Conservation (phyloP, 805 yeast genomes). For the Ogataea kodamae region DNA sequence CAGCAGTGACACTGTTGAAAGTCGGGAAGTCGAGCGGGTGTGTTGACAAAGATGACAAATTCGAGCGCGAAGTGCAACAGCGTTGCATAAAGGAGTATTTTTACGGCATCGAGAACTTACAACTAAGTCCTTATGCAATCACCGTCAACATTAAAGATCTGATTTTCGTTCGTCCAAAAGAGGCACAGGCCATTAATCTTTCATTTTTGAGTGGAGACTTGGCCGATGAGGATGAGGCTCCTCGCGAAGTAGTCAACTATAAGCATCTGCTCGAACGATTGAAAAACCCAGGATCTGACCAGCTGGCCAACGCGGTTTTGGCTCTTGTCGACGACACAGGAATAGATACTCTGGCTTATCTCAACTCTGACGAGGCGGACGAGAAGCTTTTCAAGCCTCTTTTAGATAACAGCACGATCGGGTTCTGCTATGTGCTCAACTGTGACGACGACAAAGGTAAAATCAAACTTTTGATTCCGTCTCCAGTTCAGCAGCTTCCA, state of each 20-base stretch:
- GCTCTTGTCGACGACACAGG: slow-evolving; percentile 28
- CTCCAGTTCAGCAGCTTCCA: slow-evolving; percentile 78
- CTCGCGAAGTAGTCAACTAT: slow-evolving; percentile 12
- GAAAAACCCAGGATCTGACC: slow-evolving; percentile 45
- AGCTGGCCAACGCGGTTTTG: slow-evolving; percentile 71
- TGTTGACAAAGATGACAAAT: slow-evolving; percentile 68
- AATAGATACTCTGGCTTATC: slow-evolving; percentile 24
- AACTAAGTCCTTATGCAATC: slow-evolving; percentile 81
- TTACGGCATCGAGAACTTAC: slow-evolving; percentile 66
- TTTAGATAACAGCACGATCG: slow-evolving; percentile 45
- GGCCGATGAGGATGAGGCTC: slow-evolving; percentile 22
- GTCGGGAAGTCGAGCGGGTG: slow-evolving; percentile 74
- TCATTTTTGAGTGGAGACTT: slow-evolving; percentile 29
- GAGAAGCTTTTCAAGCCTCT: slow-evolving; percentile 30
- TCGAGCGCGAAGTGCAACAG: slow-evolving; percentile 68
- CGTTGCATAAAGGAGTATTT: slow-evolving; percentile 81
- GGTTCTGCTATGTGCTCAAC: slow-evolving; percentile 64
- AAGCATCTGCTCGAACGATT: slow-evolving; percentile 25
- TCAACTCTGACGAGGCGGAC: slow-evolving; percentile 36
- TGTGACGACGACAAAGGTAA: slow-evolving; percentile 68
- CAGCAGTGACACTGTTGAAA: slow-evolving; percentile 48
- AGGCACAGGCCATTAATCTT: slow-evolving; percentile 20
- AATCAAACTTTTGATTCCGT: slow-evolving; percentile 73
- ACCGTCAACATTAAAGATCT: slow-evolving; percentile 65
- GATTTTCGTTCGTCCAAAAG: slow-evolving; percentile 56